Conservation (phyloP, 176 grass and related monocot genomes). For the Eremochloa ophiuroides region DNA sequence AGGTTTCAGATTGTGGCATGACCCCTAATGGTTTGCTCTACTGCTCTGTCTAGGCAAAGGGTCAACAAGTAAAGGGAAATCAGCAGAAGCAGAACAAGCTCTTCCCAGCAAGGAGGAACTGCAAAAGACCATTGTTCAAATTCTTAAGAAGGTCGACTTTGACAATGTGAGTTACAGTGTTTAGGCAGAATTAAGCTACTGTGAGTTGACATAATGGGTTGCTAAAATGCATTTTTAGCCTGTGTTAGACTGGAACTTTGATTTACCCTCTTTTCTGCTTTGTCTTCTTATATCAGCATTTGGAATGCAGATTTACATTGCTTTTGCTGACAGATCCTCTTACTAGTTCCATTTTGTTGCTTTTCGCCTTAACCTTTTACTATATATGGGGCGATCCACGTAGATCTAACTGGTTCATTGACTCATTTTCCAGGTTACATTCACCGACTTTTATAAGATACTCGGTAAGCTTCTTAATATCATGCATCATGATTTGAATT, state of each 20-base stretch:
- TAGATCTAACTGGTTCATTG: conserved; percentile 16
- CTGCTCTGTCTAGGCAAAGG: conserved; percentile 63
- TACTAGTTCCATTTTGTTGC: background rate
- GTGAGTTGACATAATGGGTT: background rate
- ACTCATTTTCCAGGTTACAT: conserved; percentile 58
- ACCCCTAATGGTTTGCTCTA: conserved; percentile 22
- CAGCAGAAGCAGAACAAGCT: conserved; percentile 17
- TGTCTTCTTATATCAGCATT: background rate
- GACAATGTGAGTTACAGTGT: conserved; percentile 46
- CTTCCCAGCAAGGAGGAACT: conserved; percentile 67
- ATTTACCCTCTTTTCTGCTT: background rate
- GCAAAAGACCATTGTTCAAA: conserved; percentile 53
- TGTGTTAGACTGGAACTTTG: background rate
- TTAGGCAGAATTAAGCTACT: background rate
- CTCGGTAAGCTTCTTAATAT: conserved; percentile 42
- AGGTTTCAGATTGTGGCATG: background rate
- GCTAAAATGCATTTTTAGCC: background rate
- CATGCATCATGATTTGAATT: background rate
- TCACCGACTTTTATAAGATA: conserved; percentile 50
- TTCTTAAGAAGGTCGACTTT: conserved; percentile 83
- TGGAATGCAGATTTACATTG: background rate
- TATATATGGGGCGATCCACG: background rate
- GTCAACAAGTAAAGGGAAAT: conserved; percentile 46
- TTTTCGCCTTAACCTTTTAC: background rate
- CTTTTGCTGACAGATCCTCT: background rate